phyloP scores from a whole-genome alignment of 2,329 filamentous ascomycete genomes.

The Sclerotinia subarctica region DNA sequence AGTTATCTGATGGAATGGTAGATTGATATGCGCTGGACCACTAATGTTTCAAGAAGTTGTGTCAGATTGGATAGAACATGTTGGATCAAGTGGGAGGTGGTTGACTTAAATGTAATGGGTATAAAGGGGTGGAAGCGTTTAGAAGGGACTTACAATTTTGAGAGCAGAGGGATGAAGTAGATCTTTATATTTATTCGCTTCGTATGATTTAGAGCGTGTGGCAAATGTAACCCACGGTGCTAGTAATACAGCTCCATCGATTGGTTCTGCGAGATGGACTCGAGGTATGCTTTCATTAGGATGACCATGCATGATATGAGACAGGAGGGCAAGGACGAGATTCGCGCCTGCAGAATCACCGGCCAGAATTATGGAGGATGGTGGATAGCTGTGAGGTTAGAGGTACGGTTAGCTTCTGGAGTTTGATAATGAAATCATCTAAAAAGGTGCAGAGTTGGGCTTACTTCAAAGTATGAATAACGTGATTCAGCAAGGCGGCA shows the following conservation, averaged over 20 bases:
- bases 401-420: constrained; percentile 51
- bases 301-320: constrained; percentile 55
- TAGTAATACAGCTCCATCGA: constrained; percentile 53
- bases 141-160: not conserved
- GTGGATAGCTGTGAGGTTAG: constrained; percentile 55
- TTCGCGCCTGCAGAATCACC: constrained; percentile 56
- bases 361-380: constrained; percentile 42
- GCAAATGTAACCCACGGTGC: constrained; percentile 56
- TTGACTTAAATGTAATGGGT: constrained; percentile 25
- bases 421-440: constrained; percentile 48
- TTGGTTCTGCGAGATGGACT: constrained; percentile 42
- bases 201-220: constrained; percentile 43
- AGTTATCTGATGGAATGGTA: constrained; percentile 44
- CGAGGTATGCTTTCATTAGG: constrained; percentile 54
- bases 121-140: not conserved
- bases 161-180: constrained; percentile 43
- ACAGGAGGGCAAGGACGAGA: constrained; percentile 45
- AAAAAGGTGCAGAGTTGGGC: constrained; percentile 40
- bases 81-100: not conserved
- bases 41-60: constrained; percentile 39
- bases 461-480: constrained; percentile 38
- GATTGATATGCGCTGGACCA: constrained; percentile 39
- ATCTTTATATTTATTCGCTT: constrained; percentile 50
- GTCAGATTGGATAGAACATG: constrained; percentile 43
- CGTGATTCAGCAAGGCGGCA: constrained; percentile 43